Base-by-base conservation (phyloP, 257 asterid genomes). In the Coffea canephora region DNA sequence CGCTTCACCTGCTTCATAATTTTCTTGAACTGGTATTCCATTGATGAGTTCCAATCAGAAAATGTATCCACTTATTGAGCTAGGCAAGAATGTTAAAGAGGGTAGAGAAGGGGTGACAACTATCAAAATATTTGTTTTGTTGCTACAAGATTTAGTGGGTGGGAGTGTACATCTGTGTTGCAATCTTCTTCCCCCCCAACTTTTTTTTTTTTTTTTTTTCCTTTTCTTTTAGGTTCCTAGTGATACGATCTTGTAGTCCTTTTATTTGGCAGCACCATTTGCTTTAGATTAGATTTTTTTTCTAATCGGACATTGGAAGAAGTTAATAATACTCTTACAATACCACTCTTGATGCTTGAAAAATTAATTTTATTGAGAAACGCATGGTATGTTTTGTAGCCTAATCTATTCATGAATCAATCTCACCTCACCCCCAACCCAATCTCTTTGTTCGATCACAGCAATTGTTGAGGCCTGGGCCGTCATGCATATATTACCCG, bases 1-100 rank as follows among this genome's bases (percentile, higher is more conserved):
- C 10, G 69, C 83, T 71, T 45, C 81, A 15, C 59, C 27, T 12
- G 70, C 74, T 55, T 80, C 70, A 80, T 81, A 36, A 23, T 74
- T 74, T 74, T 48, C 66, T 48, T 31, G 15, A 19, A 21, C 6
- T 36, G 54, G 46, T 18, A 1, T 21, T 36, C n/a, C 39, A 59
- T 39, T 57, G 55, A 36, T 75, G 39, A 23, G 14, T 59, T 36
- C 15, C 10, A 13, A 11, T 43, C 36, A 0, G 62, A 49, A 43
- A 3, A 50, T 73, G 23, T 52, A 49, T 69, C 25, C 39, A 78
- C 21, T 25, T n/a, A 59, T 23, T n/a, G 34, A 52, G 3, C 55
- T 3, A 41, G 45, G 36, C 0, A 23, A 57, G 66, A 57, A 46
- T 21, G 41, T 8, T 8, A 31, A 31, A 73, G 43, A 14, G 77